Evolutionary conservation across 73 alveolate species (phyloP), one percentile per base, ranked within the genome.

Genomic region (Paramecium caudatum): DNA sequence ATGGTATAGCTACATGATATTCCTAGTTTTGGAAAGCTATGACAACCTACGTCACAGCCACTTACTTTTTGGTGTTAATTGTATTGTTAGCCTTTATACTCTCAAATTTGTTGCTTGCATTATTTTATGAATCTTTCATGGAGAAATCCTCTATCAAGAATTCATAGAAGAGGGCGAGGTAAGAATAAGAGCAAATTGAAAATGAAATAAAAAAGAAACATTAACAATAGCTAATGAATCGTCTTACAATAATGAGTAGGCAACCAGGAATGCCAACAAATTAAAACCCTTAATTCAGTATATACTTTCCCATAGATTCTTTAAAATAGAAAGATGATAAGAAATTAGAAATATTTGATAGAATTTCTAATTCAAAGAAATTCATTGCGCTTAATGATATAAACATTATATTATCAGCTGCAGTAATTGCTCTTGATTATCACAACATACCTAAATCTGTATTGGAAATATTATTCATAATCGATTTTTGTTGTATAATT

Each of bases 1-100:
- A 61, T 62, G 85, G 91, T 83, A 83, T 13, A 1, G 0, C 10
- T 47, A 21, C 15, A 47, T 37, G 30, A 30, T 4, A 33, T 3
- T 13, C 34, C 34, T 33, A 65, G 88, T 74, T 27, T 74, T 74
- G 88, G 88, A 37, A 74, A 41, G 62, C 88, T 3, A 74, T 74
- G 68, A 74, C 88, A n/a, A 74, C 88, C 2, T 74, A 41, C 19
- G 43, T 45, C 6, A 45, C 88, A 17, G 88, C 88, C 16, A 19
- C 46, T 0, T 74, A 41, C 7, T 74, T 74, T 43, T 19, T 74
- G 19, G 8, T 39, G n/a, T 32, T 74, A 34, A 41, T 74, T 43
- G 61, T 70, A 0, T 41, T 74, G 3, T 39, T 74, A 45, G 88
- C 88, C 8, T 74, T 41, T 41, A 74, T 74, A 2, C 10, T 74